Evolutionary conservation across 2,329 filamentous ascomycete species (phyloP), one percentile per base, ranked within the genome.

Genomic region (Ascochyta rabiei): DNA sequence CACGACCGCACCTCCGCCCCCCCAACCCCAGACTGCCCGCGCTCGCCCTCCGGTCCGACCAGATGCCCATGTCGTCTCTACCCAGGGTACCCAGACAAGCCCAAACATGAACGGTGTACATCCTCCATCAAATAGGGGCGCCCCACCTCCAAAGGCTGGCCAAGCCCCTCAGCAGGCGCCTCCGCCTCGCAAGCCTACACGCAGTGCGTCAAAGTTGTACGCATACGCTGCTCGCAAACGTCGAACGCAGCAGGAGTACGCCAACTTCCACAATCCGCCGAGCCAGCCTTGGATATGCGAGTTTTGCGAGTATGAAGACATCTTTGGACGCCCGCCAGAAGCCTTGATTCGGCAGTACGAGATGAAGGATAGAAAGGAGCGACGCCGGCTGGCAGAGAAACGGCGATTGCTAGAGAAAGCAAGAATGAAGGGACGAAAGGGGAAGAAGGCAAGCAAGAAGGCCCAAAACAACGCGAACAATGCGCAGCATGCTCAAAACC

Each of bases 271-370:
- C 66, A 87, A 90, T 67, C 89, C 90, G 1, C 89, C 89, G 0
- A 89, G 91, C 61, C 90, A 96, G 57, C 84, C 92, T 45, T 98
- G 93, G 90, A 92, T 98, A 41, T 99, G 95, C 77, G 91, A 97
- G 69, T 98, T 98, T 73, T 99, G 95, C 79, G 95, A 99, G 75
- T 99, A 97, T 71, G 93, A 98, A 76, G 86, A 86, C 47, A 97
- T 99, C 44, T 98, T 96, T 72, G 93, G 93, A n/a, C 83, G 83
- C 47, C 90, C 90, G 2, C 95, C 95, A 0, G 84, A 86, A 65
- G 91, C 91, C 44, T 79, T 99, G 49, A 96, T 98, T 60, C 86
- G 90, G 35, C 87, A 92, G 59, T 99, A 98, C 71, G 95, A 99
- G 77, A 90, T 93, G 72, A 97, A 96, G 74, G 95, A 97, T 70